Evolutionary conservation across 345 rosid species (phyloP).

Genomic region (Schrenkiella parvula): DNA sequence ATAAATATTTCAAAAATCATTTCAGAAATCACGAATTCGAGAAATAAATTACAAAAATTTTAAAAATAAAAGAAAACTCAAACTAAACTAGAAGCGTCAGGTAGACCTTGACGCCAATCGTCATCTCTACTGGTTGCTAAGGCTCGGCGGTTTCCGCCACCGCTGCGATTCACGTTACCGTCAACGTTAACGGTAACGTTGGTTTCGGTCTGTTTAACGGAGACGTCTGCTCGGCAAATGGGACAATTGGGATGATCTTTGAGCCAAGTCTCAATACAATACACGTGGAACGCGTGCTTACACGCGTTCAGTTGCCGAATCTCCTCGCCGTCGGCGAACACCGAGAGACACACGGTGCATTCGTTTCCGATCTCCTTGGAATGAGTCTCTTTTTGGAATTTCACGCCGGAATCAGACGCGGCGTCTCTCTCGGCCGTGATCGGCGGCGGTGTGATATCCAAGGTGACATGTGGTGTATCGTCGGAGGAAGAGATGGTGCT

Average conservation of each 20-base stretch:
- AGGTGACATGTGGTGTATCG: not conserved
- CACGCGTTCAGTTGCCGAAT: constrained; percentile 52
- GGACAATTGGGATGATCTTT: constrained; percentile 59
- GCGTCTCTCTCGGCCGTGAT: not conserved
- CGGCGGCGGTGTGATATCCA: constrained; percentile 1
- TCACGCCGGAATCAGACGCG: constrained; percentile 30
- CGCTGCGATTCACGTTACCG: constrained; percentile 21
- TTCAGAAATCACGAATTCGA: not conserved
- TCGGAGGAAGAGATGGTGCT: not conserved
- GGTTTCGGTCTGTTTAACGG: constrained; percentile 37
- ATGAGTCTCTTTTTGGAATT: constrained; percentile 43
- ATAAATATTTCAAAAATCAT: not conserved
- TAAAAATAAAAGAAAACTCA: constrained; percentile 17
- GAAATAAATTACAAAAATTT: not conserved
- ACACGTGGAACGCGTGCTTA: constrained; percentile 66
- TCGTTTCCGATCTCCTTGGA: constrained; percentile 53
- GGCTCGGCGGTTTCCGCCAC: constrained; percentile 8
- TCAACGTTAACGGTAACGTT: constrained; percentile 8
- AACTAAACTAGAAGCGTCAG: constrained; percentile 65
- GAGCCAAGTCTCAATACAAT: constrained; percentile 68
- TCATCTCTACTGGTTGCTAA: constrained; percentile 27
- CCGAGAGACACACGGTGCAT: constrained; percentile 69
- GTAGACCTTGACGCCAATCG: constrained; percentile 63
- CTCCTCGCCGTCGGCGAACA: constrained; percentile 51
- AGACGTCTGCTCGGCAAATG: constrained; percentile 58